Evolutionary conservation across 768 basidiomycete genomes (phyloP).

Genomic region (Tricholoma matsutake): DNA sequence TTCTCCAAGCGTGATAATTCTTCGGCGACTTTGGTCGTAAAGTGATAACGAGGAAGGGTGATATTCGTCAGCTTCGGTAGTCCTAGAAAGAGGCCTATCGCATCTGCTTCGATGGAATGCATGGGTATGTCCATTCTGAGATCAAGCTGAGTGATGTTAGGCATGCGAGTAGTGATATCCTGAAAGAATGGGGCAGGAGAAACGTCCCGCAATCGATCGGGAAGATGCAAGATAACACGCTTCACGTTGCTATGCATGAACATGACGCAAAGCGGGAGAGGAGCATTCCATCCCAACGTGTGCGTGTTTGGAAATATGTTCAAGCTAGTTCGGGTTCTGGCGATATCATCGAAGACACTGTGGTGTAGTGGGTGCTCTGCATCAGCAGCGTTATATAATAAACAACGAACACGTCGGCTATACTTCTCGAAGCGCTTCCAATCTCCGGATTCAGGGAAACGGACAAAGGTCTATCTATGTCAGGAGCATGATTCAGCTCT

Average conservation of each 20-base stretch:
- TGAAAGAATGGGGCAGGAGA: constrained; percentile 28
- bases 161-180: constrained; percentile 49
- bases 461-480: constrained; percentile 36
- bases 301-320: constrained; percentile 55
- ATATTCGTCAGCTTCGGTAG: constrained; percentile 20
- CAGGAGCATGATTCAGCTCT: not conserved
- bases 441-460: constrained; percentile 41
- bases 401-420: constrained; percentile 42
- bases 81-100: constrained; percentile 36
- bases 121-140: constrained; percentile 43
- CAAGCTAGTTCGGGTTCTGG: constrained; percentile 49
- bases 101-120: constrained; percentile 36
- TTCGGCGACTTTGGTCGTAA: constrained; percentile 46
- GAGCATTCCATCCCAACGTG: constrained; percentile 45
- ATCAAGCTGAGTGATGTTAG: constrained; percentile 44
- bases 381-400: constrained; percentile 25
- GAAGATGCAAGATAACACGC: constrained; percentile 17
- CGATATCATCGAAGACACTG: constrained; percentile 51
- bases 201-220: not conserved
- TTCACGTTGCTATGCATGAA: constrained; percentile 59
- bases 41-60: constrained; percentile 48
- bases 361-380: constrained; percentile 24
- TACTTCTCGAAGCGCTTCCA: constrained; percentile 59
- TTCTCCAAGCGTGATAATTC: constrained; percentile 40
- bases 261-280: constrained; percentile 34